Percentiles rank a stretch among this genome's conserved stretches.
These are phyloP conservation scores for Leccinum brunneo-olivaceum DNA, from an alignment of 1,284 basidiomycete genomes.

Conservation along the genomic window DNA sequence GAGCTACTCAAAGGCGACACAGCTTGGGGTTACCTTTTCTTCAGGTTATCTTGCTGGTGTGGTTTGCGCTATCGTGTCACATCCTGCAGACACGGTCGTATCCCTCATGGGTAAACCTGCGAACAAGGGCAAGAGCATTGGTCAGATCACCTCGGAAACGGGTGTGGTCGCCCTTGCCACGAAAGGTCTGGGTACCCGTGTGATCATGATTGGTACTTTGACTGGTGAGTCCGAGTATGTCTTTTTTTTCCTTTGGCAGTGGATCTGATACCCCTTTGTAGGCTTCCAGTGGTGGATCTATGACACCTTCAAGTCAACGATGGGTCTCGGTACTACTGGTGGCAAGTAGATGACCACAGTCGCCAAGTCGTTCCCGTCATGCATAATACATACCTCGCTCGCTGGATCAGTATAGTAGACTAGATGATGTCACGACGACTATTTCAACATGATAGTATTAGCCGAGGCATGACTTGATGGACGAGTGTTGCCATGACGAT, in stretches of 20 bases:
- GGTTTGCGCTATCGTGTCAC: conserved; percentile 76
- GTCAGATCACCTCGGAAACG: conserved; percentile 62
- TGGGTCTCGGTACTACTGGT: conserved; percentile 80
- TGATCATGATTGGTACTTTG: conserved; percentile 75
- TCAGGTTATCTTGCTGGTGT: conserved; percentile 81
- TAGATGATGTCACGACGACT: conserved; percentile 9
- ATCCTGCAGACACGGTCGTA: conserved; percentile 75
- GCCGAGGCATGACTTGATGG: too few species aligned
- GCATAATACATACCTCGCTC: conserved; percentile 13
- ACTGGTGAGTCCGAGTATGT: conserved; percentile 42
- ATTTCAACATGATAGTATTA: neutral
- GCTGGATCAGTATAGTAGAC: conserved; percentile 11
- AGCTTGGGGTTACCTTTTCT: conserved; percentile 74
- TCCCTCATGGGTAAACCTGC: conserved; percentile 71
- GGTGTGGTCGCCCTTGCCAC: conserved; percentile 58
- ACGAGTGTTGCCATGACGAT: too few species aligned
- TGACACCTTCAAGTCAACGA: conserved; percentile 70
- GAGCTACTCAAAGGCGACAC: conserved; percentile 61
- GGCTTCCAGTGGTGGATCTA: conserved; percentile 91
- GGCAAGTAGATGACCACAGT: conserved; percentile 52
- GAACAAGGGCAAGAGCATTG: conserved; percentile 71
- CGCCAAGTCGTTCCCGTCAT: neutral
- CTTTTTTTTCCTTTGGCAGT: neutral
- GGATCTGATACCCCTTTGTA: conserved; percentile 10
- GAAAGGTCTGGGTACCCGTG: conserved; percentile 76